phyloP scores from a whole-genome alignment of 2,329 filamentous ascomycete species.

The Cadophora malorum region DNA sequence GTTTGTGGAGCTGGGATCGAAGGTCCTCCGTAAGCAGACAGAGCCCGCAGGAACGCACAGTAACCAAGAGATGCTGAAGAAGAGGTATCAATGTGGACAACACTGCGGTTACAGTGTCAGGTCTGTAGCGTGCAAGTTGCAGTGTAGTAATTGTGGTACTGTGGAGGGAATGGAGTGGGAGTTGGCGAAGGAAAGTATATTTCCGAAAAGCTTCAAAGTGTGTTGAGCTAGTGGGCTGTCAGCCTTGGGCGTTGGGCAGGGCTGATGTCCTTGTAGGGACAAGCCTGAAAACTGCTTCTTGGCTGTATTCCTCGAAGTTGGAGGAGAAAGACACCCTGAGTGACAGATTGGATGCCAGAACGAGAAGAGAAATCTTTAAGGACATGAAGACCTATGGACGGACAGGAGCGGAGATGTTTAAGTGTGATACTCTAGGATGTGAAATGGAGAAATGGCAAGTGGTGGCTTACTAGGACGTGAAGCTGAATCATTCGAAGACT shows the following conservation, averaged over 20 bases:
- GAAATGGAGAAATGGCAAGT: too few relatives aligned
- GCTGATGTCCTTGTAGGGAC: neutral
- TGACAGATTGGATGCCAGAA: too few relatives aligned
- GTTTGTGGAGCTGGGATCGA: neutral
- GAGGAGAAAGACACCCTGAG: too few relatives aligned
- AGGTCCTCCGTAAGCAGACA: neutral
- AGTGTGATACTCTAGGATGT: too few relatives aligned
- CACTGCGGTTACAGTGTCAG: neutral
- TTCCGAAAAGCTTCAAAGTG: neutral
- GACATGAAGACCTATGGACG: neutral
- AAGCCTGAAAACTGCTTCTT: neutral
- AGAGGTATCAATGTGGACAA: neutral
- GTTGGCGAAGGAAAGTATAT: conserved; percentile 5
- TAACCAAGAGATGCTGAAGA: neutral
- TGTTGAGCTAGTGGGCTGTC: conserved; percentile 1
- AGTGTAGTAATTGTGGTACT: neutral
- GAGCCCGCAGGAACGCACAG: neutral
- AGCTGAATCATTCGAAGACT: too few relatives aligned
- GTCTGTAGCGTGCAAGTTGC: neutral
- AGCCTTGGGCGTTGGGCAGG: neutral
- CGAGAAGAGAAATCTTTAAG: neutral
- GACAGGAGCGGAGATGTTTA: neutral
- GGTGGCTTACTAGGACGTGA: too few relatives aligned
- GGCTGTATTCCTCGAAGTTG: too few relatives aligned
- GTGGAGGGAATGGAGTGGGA: too few relatives aligned